phyloP scores from a whole-genome alignment of 805 yeast species.

The Brettanomyces nanus region DNA sequence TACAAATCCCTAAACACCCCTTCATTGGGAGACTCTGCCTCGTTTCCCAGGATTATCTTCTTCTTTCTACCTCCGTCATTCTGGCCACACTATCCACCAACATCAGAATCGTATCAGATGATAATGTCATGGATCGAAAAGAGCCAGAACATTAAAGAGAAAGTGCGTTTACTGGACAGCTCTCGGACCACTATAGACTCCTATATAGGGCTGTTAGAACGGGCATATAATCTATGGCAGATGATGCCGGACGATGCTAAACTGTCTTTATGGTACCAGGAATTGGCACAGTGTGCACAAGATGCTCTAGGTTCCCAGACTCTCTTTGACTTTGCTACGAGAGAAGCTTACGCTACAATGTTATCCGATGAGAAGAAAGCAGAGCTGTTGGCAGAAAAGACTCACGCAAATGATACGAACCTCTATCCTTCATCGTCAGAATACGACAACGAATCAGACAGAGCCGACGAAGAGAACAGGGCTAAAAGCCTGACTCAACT shows the following conservation, averaged over 20 bases:
- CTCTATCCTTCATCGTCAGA: constrained; percentile 8
- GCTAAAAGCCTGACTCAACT: constrained; percentile 5
- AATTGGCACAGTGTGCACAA: constrained; percentile 35
- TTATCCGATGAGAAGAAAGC: constrained; percentile 14
- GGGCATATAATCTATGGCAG: constrained; percentile 39
- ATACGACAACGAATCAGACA: constrained; percentile 2
- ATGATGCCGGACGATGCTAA: constrained; percentile 27
- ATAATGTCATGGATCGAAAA: constrained; percentile 18
- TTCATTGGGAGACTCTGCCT: constrained; percentile 32
- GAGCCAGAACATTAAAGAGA: constrained; percentile 14
- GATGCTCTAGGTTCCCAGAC: constrained; percentile 33
- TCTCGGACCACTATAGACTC: constrained; percentile 7
- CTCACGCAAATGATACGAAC: background rate
- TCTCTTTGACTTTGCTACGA: constrained; percentile 34
- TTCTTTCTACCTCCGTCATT: constrained; percentile 35
- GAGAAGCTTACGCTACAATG: constrained; percentile 32
- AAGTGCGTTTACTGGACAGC: constrained; percentile 12
- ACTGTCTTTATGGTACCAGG: constrained; percentile 36
- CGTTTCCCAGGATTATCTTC: constrained; percentile 41
- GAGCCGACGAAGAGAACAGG: background rate
- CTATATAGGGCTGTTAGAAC: constrained; percentile 27
- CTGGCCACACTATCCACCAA: constrained; percentile 51
- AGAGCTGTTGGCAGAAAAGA: constrained; percentile 3
- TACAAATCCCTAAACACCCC: constrained; percentile 31
- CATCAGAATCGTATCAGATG: constrained; percentile 33